phyloP scores from a whole-genome alignment of 2,329 filamentous ascomycete genomes.

The Leptographium galeiforme region DNA sequence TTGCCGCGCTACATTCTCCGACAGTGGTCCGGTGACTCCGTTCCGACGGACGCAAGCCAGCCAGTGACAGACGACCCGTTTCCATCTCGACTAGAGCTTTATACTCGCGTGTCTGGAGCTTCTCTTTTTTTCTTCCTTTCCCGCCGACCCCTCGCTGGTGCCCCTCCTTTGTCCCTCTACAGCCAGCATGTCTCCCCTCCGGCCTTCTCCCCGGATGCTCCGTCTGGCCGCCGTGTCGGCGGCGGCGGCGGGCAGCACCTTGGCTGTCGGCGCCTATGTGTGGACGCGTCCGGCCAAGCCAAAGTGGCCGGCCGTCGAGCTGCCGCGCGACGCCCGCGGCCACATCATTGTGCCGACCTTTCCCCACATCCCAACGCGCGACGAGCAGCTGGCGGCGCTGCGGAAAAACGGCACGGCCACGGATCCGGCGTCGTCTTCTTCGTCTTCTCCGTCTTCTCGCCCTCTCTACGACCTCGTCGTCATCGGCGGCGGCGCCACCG shows the following conservation, averaged over 20 bases:
- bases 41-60: too few relatives aligned
- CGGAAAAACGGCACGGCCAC: constrained; percentile 26
- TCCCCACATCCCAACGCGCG: constrained; percentile 44
- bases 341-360: constrained; percentile 52
- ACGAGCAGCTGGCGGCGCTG: constrained; percentile 50
- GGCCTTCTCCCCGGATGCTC: background rate
- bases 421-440: constrained; percentile 14
- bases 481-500: constrained; percentile 69
- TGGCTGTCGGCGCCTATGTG: background rate
- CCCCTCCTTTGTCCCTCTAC: too few relatives aligned
- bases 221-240: background rate
- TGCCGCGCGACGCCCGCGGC: constrained; percentile 41
- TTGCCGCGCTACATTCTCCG: too few relatives aligned
- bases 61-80: background rate
- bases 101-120: too few relatives aligned
- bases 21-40: too few relatives aligned
- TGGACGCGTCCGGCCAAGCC: background rate
- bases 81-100: background rate
- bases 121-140: background rate
- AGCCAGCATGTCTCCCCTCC: background rate
- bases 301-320: background rate
- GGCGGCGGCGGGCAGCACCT: background rate
- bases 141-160: background rate
- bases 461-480: constrained; percentile 56
- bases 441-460: constrained; percentile 32